Percentiles rank a stretch among this genome's conserved stretches.
Evolutionary conservation across 2,329 filamentous ascomycete species (phyloP).

Genomic region (Raffaelea albimanens): DNA sequence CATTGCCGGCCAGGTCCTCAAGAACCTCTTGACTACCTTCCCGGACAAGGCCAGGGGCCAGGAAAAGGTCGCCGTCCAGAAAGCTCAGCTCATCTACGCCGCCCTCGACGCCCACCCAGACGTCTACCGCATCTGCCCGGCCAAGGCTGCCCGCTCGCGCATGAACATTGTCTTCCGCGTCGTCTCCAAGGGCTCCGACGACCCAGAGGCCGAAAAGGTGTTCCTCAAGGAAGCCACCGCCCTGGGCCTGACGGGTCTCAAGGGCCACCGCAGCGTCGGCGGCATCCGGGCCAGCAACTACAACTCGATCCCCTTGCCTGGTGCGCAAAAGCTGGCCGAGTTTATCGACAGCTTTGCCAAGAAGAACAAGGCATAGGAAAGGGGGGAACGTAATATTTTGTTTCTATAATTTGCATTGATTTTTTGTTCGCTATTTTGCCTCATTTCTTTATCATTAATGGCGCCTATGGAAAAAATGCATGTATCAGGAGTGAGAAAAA

Average conservation of each 20-base stretch:
- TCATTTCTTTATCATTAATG: background rate
- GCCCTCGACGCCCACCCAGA: slow-evolving; percentile 65
- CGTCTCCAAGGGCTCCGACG: slow-evolving; percentile 45
- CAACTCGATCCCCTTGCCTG: slow-evolving; percentile 66
- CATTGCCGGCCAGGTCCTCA: slow-evolving; percentile 81
- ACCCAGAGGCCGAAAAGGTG: slow-evolving; percentile 58
- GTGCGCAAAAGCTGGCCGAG: slow-evolving; percentile 55
- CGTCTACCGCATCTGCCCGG: slow-evolving; percentile 69
- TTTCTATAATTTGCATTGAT: too few relatives aligned
- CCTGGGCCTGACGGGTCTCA: slow-evolving; percentile 65
- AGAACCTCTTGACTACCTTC: slow-evolving; percentile 57
- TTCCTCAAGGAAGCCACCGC: slow-evolving; percentile 68
- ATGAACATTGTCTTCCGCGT: slow-evolving; percentile 97
- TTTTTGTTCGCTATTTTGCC: background rate
- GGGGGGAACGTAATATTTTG: too few relatives aligned
- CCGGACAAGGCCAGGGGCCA: slow-evolving; percentile 67
- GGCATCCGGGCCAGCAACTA: slow-evolving; percentile 85
- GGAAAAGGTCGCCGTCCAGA: slow-evolving; percentile 61
- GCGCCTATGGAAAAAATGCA: too few relatives aligned
- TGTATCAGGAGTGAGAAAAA: too few relatives aligned
- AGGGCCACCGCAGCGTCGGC: slow-evolving; percentile 80
- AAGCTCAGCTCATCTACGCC: slow-evolving; percentile 67
- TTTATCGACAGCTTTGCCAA: slow-evolving; percentile 49
- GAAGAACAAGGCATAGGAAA: too few relatives aligned
- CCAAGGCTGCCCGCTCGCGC: slow-evolving; percentile 65